A percentile compares a stretch with the other conserved stretches of the same genome.
Conservation (phyloP, 305 asterid species). For the Solanum hybrid region DNA sequence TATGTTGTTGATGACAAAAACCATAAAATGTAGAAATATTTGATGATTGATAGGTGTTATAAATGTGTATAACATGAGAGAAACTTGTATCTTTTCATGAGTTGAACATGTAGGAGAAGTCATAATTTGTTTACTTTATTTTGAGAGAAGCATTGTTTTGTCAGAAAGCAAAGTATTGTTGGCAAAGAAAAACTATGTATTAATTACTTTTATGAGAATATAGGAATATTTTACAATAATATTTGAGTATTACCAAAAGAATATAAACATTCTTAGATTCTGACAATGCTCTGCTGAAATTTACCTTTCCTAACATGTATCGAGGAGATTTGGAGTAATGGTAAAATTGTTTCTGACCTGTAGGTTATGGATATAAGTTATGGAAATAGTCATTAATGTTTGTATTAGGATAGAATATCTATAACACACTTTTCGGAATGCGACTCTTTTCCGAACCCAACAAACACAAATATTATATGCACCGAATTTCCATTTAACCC, state of each 20-base stretch:
- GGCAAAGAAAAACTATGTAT: not conserved
- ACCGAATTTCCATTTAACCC: not conserved
- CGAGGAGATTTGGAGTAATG: not conserved
- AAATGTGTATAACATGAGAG: not conserved
- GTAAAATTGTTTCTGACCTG: not conserved
- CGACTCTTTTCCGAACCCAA: not conserved
- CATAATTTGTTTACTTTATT: slow-evolving; percentile 1
- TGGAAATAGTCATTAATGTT: not conserved
- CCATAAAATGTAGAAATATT: not conserved
- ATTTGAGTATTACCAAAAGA: not conserved
- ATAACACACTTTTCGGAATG: not conserved
- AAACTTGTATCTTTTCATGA: not conserved
- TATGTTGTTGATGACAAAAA: not conserved
- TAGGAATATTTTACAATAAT: not conserved
- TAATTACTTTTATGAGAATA: not conserved
- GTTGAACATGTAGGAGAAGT: not conserved
- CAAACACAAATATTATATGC: not conserved
- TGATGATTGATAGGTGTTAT: not conserved
- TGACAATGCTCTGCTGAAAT: not conserved
- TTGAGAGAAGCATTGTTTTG: not conserved
- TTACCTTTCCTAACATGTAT: not conserved
- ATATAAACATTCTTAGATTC: not conserved
- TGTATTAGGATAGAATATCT: not conserved
- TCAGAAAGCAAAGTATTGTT: not conserved
- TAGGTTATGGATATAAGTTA: not conserved